Base-by-base conservation (phyloP, 805 yeast genomes). In the Metschnikowia lochheadii region DNA sequence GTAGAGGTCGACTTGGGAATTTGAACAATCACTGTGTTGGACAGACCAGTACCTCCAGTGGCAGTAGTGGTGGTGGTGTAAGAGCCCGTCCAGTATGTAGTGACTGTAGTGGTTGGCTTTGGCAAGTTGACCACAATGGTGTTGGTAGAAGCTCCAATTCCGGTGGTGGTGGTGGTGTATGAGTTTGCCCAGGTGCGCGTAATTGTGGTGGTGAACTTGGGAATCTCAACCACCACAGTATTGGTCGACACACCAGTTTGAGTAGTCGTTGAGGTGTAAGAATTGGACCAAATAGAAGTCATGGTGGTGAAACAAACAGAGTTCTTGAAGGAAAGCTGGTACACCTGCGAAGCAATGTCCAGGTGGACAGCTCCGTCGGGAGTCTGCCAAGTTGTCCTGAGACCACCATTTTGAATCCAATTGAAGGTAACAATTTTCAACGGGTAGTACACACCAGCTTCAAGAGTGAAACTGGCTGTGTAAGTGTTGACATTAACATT, bases 201-300 rank as follows among this genome's bases (percentile, higher is more conserved):
- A n/a, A 47, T 48, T 2, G 53, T 50, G 26, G 34, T 15, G 20
- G 46, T 43, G 13, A 48, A 49, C 2, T 43, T 49, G 13, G 56
- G 56, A 10, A 50, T 39, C 15, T 48, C 51, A 6, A 60, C 53
- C 4, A 49, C 51, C 13, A 61, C 62, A 5, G 66, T 61, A 11
- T 53, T 61, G n/a, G 65, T 63, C 18, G 34, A 26, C 11, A 5
- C 31, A 17, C 51, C 54, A 1, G 41, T 44, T 14, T 21, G 34
- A 6, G 54, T 51, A 6, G 46, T 32, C 34, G 54, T 48, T 7
- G 56, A 38, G 1, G 54, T 44, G 45, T 7, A 35, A 11, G 50
- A 13, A 44, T 36, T 35, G 14, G 48, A 17, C 52, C 55, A 49
- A 14, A 34, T 36, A 10, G 45, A 34, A 7, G 49, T 44, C 35